These are phyloP conservation scores for Epichloe brachyelytri DNA, from an alignment of 2,329 filamentous ascomycete species.

Conservation along the genomic window DNA sequence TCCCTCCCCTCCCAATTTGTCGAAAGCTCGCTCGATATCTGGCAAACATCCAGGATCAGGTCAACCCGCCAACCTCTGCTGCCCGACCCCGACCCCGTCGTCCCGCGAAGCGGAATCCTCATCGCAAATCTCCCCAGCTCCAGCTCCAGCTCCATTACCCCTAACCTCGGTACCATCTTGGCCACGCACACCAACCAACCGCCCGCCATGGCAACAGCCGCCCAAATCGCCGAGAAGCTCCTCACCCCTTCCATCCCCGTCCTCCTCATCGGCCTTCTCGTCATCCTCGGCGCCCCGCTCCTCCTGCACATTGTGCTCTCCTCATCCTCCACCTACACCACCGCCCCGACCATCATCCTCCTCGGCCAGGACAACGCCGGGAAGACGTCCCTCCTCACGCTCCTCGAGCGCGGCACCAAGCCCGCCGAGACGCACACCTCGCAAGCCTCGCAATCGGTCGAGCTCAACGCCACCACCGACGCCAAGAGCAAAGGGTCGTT, in stretches of 20 bases:
- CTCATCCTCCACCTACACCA: constrained; percentile 48
- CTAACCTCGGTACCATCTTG: too few relatives aligned
- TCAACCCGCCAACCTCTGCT: too few relatives aligned
- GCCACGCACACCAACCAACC: too few relatives aligned
- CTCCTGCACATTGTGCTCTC: constrained; percentile 67
- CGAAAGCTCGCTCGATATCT: too few relatives aligned
- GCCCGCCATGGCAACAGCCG: constrained; percentile 24
- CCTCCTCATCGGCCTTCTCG: constrained; percentile 54
- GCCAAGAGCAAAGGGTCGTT: constrained; percentile 30
- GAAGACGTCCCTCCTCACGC: constrained; percentile 78
- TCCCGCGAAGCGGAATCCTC: too few relatives aligned
- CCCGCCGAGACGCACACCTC: constrained; percentile 41
- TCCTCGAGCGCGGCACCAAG: constrained; percentile 45
- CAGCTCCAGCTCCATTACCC: too few relatives aligned
- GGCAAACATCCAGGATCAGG: too few relatives aligned
- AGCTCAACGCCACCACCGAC: constrained; percentile 40
- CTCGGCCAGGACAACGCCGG: constrained; percentile 71
- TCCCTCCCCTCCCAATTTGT: too few relatives aligned
- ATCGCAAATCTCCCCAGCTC: too few relatives aligned
- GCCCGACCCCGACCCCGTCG: too few relatives aligned
- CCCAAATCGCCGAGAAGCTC: constrained; percentile 34
- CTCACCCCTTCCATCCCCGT: constrained; percentile 47
- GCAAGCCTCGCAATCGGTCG: constrained; percentile 35
- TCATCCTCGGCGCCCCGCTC: constrained; percentile 62
- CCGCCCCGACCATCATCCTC: constrained; percentile 65